Percentiles rank a stretch among this genome's conserved stretches.
phyloP scores from a whole-genome alignment of 768 basidiomycete species.

The Lyophyllum atratum region DNA sequence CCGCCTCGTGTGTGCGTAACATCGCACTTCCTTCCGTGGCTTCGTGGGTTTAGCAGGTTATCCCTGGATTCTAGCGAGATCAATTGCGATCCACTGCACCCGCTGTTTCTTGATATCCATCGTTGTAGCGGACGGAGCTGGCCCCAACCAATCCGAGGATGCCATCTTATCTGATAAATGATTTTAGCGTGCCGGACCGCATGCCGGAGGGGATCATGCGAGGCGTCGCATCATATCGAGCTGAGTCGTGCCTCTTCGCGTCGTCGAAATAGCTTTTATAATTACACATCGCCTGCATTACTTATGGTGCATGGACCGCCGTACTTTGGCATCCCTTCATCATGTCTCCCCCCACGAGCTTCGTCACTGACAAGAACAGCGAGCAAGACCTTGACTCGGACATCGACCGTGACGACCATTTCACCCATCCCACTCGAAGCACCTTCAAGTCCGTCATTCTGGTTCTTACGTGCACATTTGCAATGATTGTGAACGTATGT shows the following conservation, averaged over 20 bases:
- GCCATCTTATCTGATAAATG: slow-evolving; percentile 11
- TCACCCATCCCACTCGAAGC: slow-evolving; percentile 11
- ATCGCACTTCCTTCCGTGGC: slow-evolving; percentile 2
- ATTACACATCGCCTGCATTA: background rate
- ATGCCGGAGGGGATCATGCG: background rate
- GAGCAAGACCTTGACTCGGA: slow-evolving; percentile 1
- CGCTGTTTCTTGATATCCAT: background rate
- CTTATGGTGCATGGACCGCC: background rate
- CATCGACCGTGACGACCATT: background rate
- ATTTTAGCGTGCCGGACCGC: background rate
- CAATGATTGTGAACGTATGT: slow-evolving; percentile 27
- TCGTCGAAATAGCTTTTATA: background rate
- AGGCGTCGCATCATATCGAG: slow-evolving; percentile 10
- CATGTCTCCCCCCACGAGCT: slow-evolving; percentile 11
- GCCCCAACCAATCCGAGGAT: background rate
- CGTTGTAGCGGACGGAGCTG: too few species aligned
- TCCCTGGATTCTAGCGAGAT: background rate
- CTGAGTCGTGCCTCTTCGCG: background rate
- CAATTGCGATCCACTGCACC: background rate
- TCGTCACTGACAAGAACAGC: slow-evolving; percentile 11
- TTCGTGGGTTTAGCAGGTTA: background rate
- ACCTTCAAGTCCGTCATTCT: slow-evolving; percentile 21
- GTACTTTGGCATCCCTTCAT: background rate
- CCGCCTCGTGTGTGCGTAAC: slow-evolving; percentile 4
- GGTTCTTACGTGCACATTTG: slow-evolving; percentile 27